Evolutionary conservation across 495 filamentous ascomycete genomes (phyloP).

Genomic region (Xylaria flabelliformis): DNA sequence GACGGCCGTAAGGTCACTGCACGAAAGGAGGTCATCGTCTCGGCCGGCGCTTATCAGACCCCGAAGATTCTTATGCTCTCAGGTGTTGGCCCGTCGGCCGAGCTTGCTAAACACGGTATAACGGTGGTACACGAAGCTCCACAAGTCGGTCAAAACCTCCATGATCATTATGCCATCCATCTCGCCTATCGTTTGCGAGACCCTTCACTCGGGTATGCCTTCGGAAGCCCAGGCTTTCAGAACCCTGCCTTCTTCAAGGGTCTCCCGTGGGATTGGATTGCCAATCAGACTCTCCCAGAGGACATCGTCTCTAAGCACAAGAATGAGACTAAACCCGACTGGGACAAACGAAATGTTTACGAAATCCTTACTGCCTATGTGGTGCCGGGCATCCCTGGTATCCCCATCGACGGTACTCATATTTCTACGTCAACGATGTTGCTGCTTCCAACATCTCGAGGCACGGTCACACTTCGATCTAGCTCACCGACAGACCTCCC

Average conservation of each 20-base stretch:
- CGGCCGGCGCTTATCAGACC: conserved; percentile 57
- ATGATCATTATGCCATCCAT: conserved; percentile 50
- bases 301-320: conserved; percentile 31
- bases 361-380: conserved; percentile 28
- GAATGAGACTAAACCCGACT: conserved; percentile 34
- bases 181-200: conserved; percentile 41
- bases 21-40: conserved; percentile 57
- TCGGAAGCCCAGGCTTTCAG: conserved; percentile 41
- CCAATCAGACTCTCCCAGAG: conserved; percentile 33
- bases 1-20: conserved; percentile 36
- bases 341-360: conserved; percentile 28
- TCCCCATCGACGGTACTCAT: conserved; percentile 48
- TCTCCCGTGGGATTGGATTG: conserved; percentile 43
- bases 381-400: conserved; percentile 26
- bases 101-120: conserved; percentile 55
- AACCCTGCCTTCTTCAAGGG: conserved; percentile 44
- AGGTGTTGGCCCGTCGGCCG: conserved; percentile 58
- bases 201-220: conserved; percentile 43
- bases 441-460: conserved; percentile 47
- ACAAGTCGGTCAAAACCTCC: conserved; percentile 59
- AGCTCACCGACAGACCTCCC: conserved; percentile 31
- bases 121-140: conserved; percentile 52
- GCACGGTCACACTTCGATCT: conserved; percentile 42
- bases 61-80: conserved; percentile 65
- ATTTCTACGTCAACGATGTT: conserved; percentile 45